Base-by-base conservation (phyloP, 2,329 filamentous ascomycete genomes). In the Hypomyces rosellus region DNA sequence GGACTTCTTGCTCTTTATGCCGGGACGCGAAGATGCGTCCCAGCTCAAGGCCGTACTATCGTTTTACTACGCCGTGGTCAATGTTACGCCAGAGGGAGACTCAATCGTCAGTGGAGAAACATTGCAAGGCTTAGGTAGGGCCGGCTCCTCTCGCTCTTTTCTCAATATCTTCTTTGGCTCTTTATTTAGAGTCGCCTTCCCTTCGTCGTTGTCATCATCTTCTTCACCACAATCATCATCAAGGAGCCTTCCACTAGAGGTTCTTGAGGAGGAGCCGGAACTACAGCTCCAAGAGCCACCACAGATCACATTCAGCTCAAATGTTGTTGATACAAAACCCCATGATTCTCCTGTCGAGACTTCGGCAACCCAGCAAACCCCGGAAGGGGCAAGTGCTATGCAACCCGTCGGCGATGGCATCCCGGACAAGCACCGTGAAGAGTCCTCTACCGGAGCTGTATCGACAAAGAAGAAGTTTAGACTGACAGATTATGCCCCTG, bases 1-100 rank as follows among this genome's bases (percentile, higher is more conserved):
- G 68, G 86, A 97, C 69, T 99, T 97, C 68, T 78, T 97, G 22
- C 81, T 97, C 41, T 97, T 97, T 70, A 86, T 97, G 73, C 83
- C 83, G 16, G 73, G 73, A 52, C 63, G 72, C 53, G 78, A 84
- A 56, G 75, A 82, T 58, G 77, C 79, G 50, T 82, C 86, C 20
- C 85, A 86, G 57, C 78, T 99, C 41, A 83, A 85, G 64, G 84
- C 88, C 48, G 87, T 96, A 49, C 76, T 96, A 60, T 91, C 89
- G 46, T 97, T 95, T 71, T 99, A 96, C 70, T 85, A 88, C 52
- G 86, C 89, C 45, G 88, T 92, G 59, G 84, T 95, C 65, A 90
- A 88, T 69, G 77, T 99, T 66, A 96, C 89, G 63, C 78, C 89
- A 54, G 93, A 99, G 77, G 93, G 93, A 68, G 93, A 97, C 74